Base-by-base conservation (phyloP, 2,329 filamentous ascomycete genomes). In the Rugonectria rugulosa region DNA sequence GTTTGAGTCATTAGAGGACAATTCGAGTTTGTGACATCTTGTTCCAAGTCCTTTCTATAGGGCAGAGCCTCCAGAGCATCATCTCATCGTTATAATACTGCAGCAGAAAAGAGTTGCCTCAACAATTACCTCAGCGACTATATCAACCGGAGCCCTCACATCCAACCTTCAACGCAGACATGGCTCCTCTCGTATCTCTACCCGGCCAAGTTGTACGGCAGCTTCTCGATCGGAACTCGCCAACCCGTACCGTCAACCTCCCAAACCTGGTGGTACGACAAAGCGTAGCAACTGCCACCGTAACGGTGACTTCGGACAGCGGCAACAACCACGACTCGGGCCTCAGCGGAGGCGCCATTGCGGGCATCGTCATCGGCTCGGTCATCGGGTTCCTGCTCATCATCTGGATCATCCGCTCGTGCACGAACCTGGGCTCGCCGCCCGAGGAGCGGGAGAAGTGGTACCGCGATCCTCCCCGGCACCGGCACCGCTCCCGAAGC, bases 361-460 rank as follows among this genome's bases (percentile, higher is more conserved):
- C 79, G 1, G 80, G 79, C 40, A 82, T 82, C 55, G 77, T 82
- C 41, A 75, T 82, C 57, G 79, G 79, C 17, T 78, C 77, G 20
- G 71, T 82, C 46, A 72, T 64, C 40, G 79, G 79, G n/a, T 62
- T 79, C 34, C 68, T 82, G 11, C 69, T 81, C 1, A 54, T 82
- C 4, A 56, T 77, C 29, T 82, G 80, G 80, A 67, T 82, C 57
- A 49, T 81, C 59, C 72, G 74, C 6, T 79, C 77, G 2, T 81
- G 77, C 64, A 61, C 69, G 45, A 77, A 78, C 60, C 62, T 77
- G 31, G 74, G 75, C 8, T 73, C 72, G 1, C 73, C 74, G 8
- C 71, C 72, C 5, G 68, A 70, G 14, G 36, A 20, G 34, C 41
- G 70, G 14, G 61, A 76, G 61, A 67, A 62, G 26, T 65, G 65